These are phyloP conservation scores for Lepiota venenata DNA, from an alignment of 768 basidiomycete species.

Conservation along the genomic window DNA sequence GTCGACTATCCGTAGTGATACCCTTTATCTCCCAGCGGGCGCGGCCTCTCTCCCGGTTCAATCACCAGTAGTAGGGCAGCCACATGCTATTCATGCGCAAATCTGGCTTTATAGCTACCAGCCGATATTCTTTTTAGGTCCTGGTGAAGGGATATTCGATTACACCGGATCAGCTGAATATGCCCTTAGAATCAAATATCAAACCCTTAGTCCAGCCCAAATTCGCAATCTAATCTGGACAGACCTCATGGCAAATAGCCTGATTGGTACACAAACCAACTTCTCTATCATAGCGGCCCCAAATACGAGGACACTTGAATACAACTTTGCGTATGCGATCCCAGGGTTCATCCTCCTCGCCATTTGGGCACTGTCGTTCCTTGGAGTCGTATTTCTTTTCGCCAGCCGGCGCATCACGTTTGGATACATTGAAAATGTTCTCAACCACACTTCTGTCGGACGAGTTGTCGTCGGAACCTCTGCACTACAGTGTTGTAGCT, in stretches of 20 bases:
- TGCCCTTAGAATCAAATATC: not conserved
- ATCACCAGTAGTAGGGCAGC: not conserved
- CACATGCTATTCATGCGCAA: not conserved
- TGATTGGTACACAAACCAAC: not conserved
- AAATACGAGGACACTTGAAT: not conserved
- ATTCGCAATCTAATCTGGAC: not conserved
- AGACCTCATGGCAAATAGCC: not conserved
- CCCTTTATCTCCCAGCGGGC: not conserved
- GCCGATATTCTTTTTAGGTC: too few species aligned
- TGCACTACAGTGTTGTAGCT: not conserved
- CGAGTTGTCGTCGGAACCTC: not conserved
- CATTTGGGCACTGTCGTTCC: slow-evolving; percentile 1
- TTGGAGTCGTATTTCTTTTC: not conserved
- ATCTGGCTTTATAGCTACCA: not conserved
- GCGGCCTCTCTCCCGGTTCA: not conserved
- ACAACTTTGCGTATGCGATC: not conserved
- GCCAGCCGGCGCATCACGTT: not conserved
- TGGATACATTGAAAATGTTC: not conserved
- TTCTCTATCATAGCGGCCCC: not conserved
- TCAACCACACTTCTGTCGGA: slow-evolving; percentile 1
- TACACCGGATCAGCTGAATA: not conserved
- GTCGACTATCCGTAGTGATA: not conserved
- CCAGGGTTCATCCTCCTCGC: slow-evolving; percentile 2
- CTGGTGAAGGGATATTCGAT: not conserved
- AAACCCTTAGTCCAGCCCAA: not conserved